Percentiles rank a stretch among this genome's conserved stretches.
Conservation (phyloP, 305 asterid species). For the Solanum hybrid region DNA sequence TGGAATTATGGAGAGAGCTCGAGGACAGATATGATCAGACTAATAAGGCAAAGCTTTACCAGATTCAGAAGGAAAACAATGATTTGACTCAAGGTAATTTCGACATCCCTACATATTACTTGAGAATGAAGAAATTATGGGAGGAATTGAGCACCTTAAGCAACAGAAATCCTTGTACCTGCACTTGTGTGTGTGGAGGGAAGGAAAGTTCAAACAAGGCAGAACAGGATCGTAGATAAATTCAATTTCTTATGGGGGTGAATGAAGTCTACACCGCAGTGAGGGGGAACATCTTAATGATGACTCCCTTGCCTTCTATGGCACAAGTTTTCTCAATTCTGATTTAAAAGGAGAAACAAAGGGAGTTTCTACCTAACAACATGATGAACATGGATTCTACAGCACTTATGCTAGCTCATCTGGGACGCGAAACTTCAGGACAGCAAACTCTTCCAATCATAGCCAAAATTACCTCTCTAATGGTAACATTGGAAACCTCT, state of each 20-base stretch:
- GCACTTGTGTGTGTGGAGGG: background rate
- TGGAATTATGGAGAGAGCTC: background rate
- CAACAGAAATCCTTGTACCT: background rate
- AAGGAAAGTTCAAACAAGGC: background rate
- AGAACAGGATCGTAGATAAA: background rate
- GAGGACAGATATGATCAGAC: background rate
- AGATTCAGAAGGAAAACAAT: background rate
- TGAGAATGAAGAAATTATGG: background rate
- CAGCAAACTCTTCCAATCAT: background rate
- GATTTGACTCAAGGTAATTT: background rate
- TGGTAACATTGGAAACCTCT: background rate
- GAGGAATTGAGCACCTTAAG: background rate
- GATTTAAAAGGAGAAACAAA: background rate
- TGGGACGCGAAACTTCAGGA: background rate
- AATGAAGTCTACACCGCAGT: background rate
- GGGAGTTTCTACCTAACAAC: background rate
- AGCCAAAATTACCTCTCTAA: background rate
- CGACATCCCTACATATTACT: background rate
- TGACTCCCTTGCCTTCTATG: background rate
- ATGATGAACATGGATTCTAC: background rate
- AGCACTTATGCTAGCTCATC: background rate
- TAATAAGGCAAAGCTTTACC: background rate
- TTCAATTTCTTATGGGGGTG: background rate
- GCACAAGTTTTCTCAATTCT: background rate
- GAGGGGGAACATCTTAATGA: background rate